Conservation (phyloP, 1,139 yeast genomes). For the Suhomyces chickasaworum region DNA sequence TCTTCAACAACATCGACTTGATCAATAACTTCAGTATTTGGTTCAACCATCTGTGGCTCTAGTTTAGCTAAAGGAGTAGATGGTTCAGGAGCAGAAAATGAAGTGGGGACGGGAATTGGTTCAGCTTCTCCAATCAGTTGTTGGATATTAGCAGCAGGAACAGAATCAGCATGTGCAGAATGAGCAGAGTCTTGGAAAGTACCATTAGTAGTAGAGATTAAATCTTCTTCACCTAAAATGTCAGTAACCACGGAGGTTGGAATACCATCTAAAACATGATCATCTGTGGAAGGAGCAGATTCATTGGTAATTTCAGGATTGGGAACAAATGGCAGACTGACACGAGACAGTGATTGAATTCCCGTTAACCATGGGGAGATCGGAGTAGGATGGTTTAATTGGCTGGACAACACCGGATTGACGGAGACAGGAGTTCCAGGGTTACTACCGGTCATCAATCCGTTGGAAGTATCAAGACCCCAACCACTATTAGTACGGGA, state of each 20-base stretch:
- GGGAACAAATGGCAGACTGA: constrained; percentile 45
- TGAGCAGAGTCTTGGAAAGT: background rate
- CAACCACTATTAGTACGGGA: constrained; percentile 43
- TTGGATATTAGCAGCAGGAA: background rate
- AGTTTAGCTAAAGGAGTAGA: background rate
- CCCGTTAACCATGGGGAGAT: constrained; percentile 47
- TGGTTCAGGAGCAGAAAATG: background rate
- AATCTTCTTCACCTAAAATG: constrained; percentile 33
- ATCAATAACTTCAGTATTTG: constrained; percentile 2
- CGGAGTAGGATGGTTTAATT: constrained; percentile 39
- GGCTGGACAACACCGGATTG: constrained; percentile 26
- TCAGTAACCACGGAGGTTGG: constrained; percentile 43
- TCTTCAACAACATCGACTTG: constrained; percentile 5
- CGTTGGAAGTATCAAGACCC: constrained; percentile 37
- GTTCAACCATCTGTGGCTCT: constrained; percentile 5
- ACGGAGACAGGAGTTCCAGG: constrained; percentile 36
- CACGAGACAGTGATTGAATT: constrained; percentile 39
- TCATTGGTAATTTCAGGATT: constrained; percentile 10
- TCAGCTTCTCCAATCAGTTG: constrained; percentile 14
- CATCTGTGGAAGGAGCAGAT: constrained; percentile 18
- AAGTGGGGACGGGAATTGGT: background rate
- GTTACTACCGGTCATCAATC: constrained; percentile 21
- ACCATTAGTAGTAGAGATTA: background rate
- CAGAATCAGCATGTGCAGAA: background rate
- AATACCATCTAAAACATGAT: constrained; percentile 38